Conservation (phyloP, 2,329 filamentous ascomycete species). For the Reticulascus tulasneorum region DNA sequence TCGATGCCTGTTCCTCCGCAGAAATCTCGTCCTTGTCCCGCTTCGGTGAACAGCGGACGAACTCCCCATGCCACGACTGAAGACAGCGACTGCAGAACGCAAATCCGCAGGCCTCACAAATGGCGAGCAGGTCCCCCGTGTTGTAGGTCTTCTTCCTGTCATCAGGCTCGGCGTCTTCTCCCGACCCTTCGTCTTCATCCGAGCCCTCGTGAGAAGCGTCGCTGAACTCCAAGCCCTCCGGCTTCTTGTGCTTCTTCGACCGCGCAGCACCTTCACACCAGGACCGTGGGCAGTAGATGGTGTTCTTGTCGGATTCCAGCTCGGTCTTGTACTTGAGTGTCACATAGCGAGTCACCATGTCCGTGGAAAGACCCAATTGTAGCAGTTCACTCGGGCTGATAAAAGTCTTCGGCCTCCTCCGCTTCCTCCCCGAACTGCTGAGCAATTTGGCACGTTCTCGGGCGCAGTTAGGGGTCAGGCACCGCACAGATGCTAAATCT, state of each 20-base stretch:
- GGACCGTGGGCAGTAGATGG: constrained; percentile 83
- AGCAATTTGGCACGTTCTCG: constrained; percentile 47
- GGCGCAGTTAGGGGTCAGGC: constrained; percentile 74
- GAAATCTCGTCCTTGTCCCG: constrained; percentile 67
- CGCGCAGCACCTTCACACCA: constrained; percentile 91
- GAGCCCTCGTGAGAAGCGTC: constrained; percentile 52
- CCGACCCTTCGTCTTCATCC: constrained; percentile 44
- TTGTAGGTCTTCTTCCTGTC: constrained; percentile 28
- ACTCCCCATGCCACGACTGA: constrained; percentile 91
- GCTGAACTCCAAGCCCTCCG: constrained; percentile 58
- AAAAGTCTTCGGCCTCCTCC: constrained; percentile 58
- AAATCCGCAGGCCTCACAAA: constrained; percentile 85
- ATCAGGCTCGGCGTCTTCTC: constrained; percentile 24
- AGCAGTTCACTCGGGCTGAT: constrained; percentile 81
- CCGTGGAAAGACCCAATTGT: constrained; percentile 67
- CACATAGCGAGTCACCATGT: constrained; percentile 80
- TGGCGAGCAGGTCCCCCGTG: constrained; percentile 63
- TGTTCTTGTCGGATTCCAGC: constrained; percentile 86
- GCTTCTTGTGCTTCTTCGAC: constrained; percentile 69
- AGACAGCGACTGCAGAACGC: constrained; percentile 74
- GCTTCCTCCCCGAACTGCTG: constrained; percentile 29
- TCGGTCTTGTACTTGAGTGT: constrained; percentile 88
- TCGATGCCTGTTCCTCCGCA: constrained; percentile 78
- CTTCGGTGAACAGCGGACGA: constrained; percentile 63
- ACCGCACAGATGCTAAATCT: constrained; percentile 74